Evolutionary conservation across 176 grass and related monocot genomes (phyloP).

Genomic region (barley (Hordeum vulgare)): DNA sequence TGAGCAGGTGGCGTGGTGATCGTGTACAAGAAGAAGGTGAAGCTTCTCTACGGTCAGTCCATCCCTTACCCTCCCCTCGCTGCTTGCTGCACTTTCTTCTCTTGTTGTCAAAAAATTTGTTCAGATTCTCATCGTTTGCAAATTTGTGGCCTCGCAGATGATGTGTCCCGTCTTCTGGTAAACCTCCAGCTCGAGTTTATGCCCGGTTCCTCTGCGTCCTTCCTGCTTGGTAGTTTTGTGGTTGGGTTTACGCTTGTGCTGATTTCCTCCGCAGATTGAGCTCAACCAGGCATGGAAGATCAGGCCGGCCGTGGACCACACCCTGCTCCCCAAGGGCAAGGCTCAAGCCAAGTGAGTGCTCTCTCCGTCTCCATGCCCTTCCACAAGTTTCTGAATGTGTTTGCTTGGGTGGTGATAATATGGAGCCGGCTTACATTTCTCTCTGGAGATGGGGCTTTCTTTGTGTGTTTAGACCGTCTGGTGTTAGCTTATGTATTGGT

Average conservation of each 20-base stretch:
- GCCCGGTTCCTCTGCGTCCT: not conserved
- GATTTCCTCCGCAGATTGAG: constrained; percentile 41
- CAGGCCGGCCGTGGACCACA: constrained; percentile 44
- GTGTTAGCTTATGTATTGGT: constrained; percentile 15
- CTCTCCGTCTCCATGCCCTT: not conserved
- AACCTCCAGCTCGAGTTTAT: not conserved
- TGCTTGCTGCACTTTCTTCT: not conserved
- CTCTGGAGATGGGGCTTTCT: not conserved
- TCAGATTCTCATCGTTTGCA: not conserved
- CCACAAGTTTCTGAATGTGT: not conserved
- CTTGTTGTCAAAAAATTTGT: not conserved
- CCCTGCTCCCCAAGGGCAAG: constrained; percentile 73
- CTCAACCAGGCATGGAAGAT: constrained; percentile 60
- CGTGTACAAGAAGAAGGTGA: constrained; percentile 94
- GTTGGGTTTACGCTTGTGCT: not conserved
- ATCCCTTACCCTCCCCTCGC: not conserved
- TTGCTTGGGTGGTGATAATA: not conserved
- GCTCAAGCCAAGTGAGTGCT: constrained; percentile 65
- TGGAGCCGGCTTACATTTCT: no score
- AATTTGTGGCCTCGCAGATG: constrained; percentile 38
- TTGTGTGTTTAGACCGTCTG: not conserved
- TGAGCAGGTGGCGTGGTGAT: constrained; percentile 84
- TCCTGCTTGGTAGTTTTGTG: not conserved
- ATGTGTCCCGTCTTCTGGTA: constrained; percentile 75
- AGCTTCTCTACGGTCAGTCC: constrained; percentile 66